Percentiles rank a stretch among this genome's conserved stretches.
Evolutionary conservation across 208 protist species (phyloP).

Genomic region (Endotrypanum monterogeii): DNA sequence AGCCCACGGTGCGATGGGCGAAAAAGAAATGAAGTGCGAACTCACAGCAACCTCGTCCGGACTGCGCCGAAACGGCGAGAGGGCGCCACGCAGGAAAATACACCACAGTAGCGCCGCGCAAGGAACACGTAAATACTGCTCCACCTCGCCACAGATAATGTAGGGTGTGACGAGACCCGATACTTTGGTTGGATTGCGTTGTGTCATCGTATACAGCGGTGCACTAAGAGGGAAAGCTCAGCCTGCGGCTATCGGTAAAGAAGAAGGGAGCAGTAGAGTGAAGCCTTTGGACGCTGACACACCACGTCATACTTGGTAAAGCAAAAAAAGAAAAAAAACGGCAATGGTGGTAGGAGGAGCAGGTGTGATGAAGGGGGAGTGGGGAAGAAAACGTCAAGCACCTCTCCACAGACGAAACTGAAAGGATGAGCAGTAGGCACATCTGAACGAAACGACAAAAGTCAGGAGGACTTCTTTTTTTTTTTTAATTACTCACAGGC

Average conservation of each 20-base stretch:
- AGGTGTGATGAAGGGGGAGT: neutral
- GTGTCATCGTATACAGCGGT: neutral
- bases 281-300: neutral
- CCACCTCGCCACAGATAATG: slow-evolving; percentile 10
- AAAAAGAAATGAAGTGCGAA: neutral
- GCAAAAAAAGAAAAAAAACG: no score
- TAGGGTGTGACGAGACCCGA: slow-evolving; percentile 18
- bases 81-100: slow-evolving; percentile 11
- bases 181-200: neutral
- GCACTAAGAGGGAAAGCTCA: no score
- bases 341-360: neutral
- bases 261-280: neutral
- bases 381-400: no score
- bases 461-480: neutral
- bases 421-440: neutral
- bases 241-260: neutral
- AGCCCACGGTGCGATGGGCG: slow-evolving; percentile 10
- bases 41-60: neutral
- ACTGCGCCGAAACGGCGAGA: slow-evolving; percentile 15
- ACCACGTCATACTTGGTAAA: neutral
- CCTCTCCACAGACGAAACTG: neutral
- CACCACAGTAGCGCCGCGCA: slow-evolving; percentile 23
- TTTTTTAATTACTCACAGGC: neutral
- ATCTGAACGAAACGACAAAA: neutral
- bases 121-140: slow-evolving; percentile 29